Evolutionary conservation across 1,284 basidiomycete species (phyloP).

Genomic region (Sanghuangporus sanghuang): DNA sequence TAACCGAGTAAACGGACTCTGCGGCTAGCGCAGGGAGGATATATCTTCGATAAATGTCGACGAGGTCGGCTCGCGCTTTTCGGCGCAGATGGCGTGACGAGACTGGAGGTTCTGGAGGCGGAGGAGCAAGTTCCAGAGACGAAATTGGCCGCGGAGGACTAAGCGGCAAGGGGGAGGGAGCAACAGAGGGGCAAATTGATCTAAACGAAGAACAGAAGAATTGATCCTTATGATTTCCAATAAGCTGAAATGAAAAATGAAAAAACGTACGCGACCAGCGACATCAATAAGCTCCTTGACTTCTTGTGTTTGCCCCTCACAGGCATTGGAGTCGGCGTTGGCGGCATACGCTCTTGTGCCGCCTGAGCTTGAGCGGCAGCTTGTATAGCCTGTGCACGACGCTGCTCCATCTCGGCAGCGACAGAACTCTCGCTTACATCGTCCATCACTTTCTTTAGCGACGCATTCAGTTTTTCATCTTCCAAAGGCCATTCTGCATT

Average conservation of each 20-base stretch:
- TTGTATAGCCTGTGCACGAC: constrained; percentile 25
- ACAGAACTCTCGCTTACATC: constrained; percentile 46
- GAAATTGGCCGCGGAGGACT: constrained; percentile 17
- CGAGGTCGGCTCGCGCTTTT: constrained; percentile 67
- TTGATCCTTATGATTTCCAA: not conserved
- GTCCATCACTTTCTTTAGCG: constrained; percentile 43
- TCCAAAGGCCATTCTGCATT: constrained; percentile 40
- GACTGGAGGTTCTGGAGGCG: constrained; percentile 10
- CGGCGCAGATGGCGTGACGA: constrained; percentile 42
- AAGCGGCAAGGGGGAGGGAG: constrained; percentile 24
- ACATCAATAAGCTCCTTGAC: constrained; percentile 61
- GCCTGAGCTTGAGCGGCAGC: constrained; percentile 18
- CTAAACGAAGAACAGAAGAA: constrained; percentile 23
- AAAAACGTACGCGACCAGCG: constrained; percentile 53
- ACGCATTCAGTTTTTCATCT: constrained; percentile 33
- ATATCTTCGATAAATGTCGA: constrained; percentile 69
- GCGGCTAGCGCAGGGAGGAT: constrained; percentile 43
- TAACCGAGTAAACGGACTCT: not conserved
- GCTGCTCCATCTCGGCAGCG: constrained; percentile 34
- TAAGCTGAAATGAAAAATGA: not conserved
- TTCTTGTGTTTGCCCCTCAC: constrained; percentile 39
- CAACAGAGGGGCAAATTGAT: constrained; percentile 32
- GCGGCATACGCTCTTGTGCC: constrained; percentile 7
- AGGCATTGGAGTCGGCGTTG: constrained; percentile 8
- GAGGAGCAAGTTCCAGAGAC: not conserved